Base-by-base conservation (phyloP, 257 asterid genomes). In the Lavandula angustifolia region DNA sequence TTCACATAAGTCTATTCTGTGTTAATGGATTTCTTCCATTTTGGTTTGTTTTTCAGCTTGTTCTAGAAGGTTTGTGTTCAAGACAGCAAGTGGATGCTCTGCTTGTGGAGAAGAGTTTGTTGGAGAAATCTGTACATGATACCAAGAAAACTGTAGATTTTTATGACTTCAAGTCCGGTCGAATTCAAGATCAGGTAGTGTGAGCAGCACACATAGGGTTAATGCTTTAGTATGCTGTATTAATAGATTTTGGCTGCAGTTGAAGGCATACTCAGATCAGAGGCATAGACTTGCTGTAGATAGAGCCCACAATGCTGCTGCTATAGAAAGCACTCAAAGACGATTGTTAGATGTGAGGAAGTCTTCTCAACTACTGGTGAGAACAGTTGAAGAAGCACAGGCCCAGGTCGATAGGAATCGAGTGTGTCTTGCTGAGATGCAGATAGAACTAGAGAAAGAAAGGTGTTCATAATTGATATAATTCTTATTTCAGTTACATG, bases 111-210 rank as follows among this genome's bases (percentile, higher is more conserved):
- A 87, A 85, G 62, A 87, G 71, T 55, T 71, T 74, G 69, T 47
- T 76, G 68, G 96, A 81, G 82, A 83, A 80, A 71, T 68, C 81
- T 35, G 80, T 86, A 62, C 91, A 79, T 46, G 91, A 81, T 70
- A 82, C 79, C 72, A 84, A 80, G 75, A 71, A 81, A 74, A 72
- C 87, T 73, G 86, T 77, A 13, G 89, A 79, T 32, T 73, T 82
- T 72, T 85, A 74, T 44, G 81, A 82, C 34, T 69, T 71, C 53
- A 87, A 88, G 85, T 88, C 84, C 72, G 74, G 83, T 65, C 87
- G 88, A 81, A 80, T 94, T 60, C 95, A 88, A 64, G 98, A 94
- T 76, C 99, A 90, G 92, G 99, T 88, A 80, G 57, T 49, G 31
- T 33, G 31, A 34, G 54, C 56, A 62, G 37, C 62, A 54, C 55